These are phyloP conservation scores for Crepidotus variabilis DNA, from an alignment of 768 basidiomycete genomes.

Conservation along the genomic window DNA sequence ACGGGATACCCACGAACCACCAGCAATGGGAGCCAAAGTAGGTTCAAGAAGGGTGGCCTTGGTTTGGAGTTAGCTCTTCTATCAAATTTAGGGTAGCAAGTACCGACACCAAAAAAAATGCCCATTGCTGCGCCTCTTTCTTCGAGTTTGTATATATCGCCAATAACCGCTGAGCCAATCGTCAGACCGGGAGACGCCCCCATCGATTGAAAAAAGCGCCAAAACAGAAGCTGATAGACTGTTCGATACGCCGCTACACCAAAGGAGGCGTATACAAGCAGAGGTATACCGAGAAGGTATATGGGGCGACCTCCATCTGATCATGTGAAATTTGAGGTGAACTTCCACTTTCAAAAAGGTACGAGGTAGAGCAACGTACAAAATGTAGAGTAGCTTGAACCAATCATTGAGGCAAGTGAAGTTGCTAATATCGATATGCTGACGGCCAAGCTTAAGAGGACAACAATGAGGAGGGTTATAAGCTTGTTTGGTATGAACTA, in stretches of 20 bases:
- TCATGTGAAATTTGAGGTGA: background rate
- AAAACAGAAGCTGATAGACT: conserved; percentile 49
- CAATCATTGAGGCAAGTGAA: conserved; percentile 28
- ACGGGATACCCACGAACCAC: conserved; percentile 33
- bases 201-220: conserved; percentile 62
- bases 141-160: conserved; percentile 63
- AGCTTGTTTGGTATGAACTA: background rate
- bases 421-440: conserved; percentile 30
- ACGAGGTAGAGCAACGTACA: conserved; percentile 21
- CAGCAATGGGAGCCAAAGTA: conserved; percentile 55
- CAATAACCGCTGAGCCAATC: conserved; percentile 57
- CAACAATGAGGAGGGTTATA: background rate
- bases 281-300: conserved; percentile 56
- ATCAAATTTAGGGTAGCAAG: background rate
- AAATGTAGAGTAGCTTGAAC: conserved; percentile 34
- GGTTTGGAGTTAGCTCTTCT: background rate
- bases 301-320: conserved; percentile 62
- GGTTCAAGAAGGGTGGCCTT: conserved; percentile 56
- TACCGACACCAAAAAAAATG: conserved; percentile 26
- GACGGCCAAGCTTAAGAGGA: conserved; percentile 26
- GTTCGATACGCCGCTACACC: conserved; percentile 48
- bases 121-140: conserved; percentile 60
- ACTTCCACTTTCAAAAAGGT: background rate
- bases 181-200: conserved; percentile 55
- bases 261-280: conserved; percentile 54